Base-by-base conservation (phyloP, 2,329 filamentous ascomycete genomes). In the Colletotrichum plurivorum region DNA sequence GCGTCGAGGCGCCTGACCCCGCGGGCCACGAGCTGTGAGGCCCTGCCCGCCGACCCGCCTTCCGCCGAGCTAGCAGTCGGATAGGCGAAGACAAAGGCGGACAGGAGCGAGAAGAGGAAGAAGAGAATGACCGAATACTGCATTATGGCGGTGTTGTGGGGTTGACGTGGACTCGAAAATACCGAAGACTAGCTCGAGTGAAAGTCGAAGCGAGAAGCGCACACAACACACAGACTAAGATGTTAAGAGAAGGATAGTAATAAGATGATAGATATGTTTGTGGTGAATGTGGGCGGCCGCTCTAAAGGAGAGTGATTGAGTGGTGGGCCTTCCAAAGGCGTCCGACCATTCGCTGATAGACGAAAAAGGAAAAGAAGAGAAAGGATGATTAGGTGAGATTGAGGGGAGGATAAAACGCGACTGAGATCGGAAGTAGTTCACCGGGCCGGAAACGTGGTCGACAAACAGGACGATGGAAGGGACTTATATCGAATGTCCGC, bases 241-340 rank as follows among this genome's bases (percentile, higher is more conserved):
- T 16, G 18, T 18, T 46, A 22, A 36, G 27, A 22, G 18, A 51
- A 56, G 6, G 6, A 31, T 31, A 51, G 39, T 54, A 13, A 5
- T 55, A 22, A 22, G 18, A 12, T 25, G 55, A 36, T n/a, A 16
- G 45, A 22, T 36, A 36, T 36, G 31, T 36, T 36, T 36, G 31
- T 10, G 31, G 31, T 36, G 10, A 9, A 46, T 16, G 13, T 49
- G 20, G 55, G 49, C 41, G 22, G 31, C 15, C 45, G 31, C 52
- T 43, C 43, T 55, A 46, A 69, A 66, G 48, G 55, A 66, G 18
- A 69, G 66, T 69, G 43, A 36, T 51, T 4, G 62, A 60, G 51
- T 66, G 39, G 59, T 51, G 43, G 55, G 49, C 66, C 66, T 69
- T 60, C 41, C 54, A 69, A 69, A 69, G 62, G 62, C 43, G 66